A percentile compares a stretch with the other conserved stretches of the same genome.
These are phyloP conservation scores for Globisporangium apiculatum DNA, from an alignment of 352 stramenopile genomes.

Conservation along the genomic window DNA sequence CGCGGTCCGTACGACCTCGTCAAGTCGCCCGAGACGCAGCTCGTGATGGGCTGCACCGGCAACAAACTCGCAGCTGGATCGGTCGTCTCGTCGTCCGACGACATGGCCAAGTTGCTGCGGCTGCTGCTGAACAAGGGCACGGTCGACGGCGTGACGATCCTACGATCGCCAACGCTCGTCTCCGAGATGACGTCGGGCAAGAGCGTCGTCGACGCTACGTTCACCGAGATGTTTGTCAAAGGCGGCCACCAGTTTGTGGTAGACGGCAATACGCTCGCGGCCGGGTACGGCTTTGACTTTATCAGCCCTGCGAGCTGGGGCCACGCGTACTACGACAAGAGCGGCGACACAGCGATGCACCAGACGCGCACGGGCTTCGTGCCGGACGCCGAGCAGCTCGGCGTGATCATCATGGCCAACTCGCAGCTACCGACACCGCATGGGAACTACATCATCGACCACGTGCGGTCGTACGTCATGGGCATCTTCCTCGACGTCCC, in stretches of 20 bases:
- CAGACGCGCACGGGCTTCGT: conserved; percentile 50
- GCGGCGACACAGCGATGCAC: conserved; percentile 43
- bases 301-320: conserved; percentile 47
- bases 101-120: conserved; percentile 47
- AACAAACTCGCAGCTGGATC: conserved; percentile 37
- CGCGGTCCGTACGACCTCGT: conserved; percentile 40
- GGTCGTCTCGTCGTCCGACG: conserved; percentile 39
- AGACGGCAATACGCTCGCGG: conserved; percentile 42
- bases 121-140: conserved; percentile 61
- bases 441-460: conserved; percentile 38
- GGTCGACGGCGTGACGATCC: conserved; percentile 35
- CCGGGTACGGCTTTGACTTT: conserved; percentile 64
- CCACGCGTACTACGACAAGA: conserved; percentile 64
- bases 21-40: conserved; percentile 22
- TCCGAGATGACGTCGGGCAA: conserved; percentile 57
- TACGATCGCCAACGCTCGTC: conserved; percentile 35
- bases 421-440: conserved; percentile 31
- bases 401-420: conserved; percentile 56
- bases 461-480: conserved; percentile 59
- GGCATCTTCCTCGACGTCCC: conserved; percentile 62
- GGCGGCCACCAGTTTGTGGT: conserved; percentile 38
- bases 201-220: conserved; percentile 23
- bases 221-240: conserved; percentile 27
- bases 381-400: conserved; percentile 32
- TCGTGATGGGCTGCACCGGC: conserved; percentile 14